Percentiles rank a stretch among this genome's conserved stretches.
These are phyloP conservation scores for Colletotrichum sublineola DNA, from an alignment of 2,329 filamentous ascomycete species.

Conservation along the genomic window DNA sequence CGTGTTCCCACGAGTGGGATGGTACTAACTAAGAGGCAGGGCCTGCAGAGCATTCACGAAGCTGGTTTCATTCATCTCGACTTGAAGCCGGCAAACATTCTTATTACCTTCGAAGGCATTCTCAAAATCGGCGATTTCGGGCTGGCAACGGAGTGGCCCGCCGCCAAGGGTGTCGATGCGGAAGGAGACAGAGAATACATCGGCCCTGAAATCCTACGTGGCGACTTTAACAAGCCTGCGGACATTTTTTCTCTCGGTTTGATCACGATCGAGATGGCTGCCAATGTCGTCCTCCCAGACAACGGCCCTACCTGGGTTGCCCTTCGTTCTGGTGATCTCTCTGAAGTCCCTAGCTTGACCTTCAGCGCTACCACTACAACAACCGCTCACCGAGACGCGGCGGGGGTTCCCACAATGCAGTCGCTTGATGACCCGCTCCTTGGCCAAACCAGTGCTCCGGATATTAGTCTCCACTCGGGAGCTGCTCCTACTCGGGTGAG, in stretches of 20 bases:
- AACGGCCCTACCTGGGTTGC: conserved; percentile 94
- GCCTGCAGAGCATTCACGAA: conserved; percentile 90
- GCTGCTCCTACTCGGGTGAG: conserved; percentile 50
- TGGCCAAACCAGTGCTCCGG: conserved; percentile 40
- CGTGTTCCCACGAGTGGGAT: background rate
- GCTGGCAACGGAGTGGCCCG: conserved; percentile 83
- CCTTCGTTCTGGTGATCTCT: conserved; percentile 88
- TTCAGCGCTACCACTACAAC: conserved; percentile 72
- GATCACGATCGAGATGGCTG: conserved; percentile 94
- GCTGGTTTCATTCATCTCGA: conserved; percentile 88
- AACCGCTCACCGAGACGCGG: conserved; percentile 37
- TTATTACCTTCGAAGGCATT: conserved; percentile 84
- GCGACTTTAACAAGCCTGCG: conserved; percentile 88
- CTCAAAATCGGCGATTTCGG: conserved; percentile 91
- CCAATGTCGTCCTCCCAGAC: conserved; percentile 92
- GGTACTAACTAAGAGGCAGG: conserved; percentile 65
- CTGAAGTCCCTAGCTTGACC: conserved; percentile 88
- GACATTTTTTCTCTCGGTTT: conserved; percentile 95
- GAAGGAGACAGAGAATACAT: conserved; percentile 98
- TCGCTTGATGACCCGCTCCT: conserved; percentile 40
- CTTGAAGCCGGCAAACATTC: conserved; percentile 86
- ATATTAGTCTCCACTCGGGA: conserved; percentile 48
- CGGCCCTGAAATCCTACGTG: conserved; percentile 89
- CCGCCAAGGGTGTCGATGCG: conserved; percentile 81
- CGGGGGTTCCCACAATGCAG: conserved; percentile 41